Conservation (phyloP, 1,284 basidiomycete species). For the Malassezia dermatis region DNA sequence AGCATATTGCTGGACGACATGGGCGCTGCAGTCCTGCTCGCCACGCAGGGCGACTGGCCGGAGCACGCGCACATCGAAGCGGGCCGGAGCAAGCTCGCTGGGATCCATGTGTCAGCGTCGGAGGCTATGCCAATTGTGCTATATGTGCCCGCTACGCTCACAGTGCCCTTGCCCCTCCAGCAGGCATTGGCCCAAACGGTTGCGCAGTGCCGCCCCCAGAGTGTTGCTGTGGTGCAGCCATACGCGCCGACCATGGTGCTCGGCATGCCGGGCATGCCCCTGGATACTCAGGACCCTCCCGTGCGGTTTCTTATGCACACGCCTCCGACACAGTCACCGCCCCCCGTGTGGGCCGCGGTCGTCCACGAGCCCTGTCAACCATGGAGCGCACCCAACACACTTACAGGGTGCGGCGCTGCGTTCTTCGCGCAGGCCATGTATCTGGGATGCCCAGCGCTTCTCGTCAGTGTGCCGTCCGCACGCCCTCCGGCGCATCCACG, state of each 20-base stretch:
- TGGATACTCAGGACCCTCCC: not conserved
- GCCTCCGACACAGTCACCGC: not conserved
- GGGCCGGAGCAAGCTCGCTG: not conserved
- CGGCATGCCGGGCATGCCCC: not conserved
- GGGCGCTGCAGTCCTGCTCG: not conserved
- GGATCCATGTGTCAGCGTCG: not conserved
- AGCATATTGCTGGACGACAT: not conserved
- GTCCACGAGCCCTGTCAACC: not conserved
- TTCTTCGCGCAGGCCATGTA: not conserved
- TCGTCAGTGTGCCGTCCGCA: not conserved
- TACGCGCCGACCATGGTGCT: not conserved
- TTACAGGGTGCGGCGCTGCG: conserved; percentile 7
- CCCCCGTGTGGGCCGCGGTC: not conserved
- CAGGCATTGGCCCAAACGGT: conserved; percentile 1
- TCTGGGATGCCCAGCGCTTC: not conserved
- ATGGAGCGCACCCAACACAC: conserved; percentile 11
- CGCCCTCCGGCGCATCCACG: not conserved
- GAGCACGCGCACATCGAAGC: not conserved
- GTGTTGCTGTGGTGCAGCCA: not conserved
- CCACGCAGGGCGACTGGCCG: not conserved
- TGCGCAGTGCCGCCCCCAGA: not conserved
- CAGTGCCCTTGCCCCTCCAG: not conserved
- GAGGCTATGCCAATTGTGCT: not conserved
- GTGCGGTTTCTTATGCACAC: not conserved
- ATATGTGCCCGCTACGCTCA: not conserved